Conservation (phyloP, 495 filamentous ascomycete genomes). For the Aspergillus indologenus region DNA sequence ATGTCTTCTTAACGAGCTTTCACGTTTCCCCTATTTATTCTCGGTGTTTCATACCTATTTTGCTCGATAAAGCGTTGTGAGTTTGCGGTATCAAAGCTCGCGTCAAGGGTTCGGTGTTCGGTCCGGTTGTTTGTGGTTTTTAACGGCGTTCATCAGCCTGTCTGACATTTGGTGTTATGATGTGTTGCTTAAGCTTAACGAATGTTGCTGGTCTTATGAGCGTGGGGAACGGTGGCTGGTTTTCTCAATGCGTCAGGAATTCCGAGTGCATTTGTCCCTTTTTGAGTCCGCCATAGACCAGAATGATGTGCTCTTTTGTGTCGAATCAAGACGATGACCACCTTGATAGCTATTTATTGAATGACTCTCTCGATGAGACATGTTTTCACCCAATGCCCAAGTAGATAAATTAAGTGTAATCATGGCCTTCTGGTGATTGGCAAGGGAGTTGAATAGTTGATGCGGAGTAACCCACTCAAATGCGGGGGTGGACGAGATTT, state of each 20-base stretch:
- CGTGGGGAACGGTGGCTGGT: conserved; percentile 1
- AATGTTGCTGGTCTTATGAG: conserved; percentile 9
- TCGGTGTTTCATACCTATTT: conserved; percentile 1
- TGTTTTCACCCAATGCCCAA: neutral
- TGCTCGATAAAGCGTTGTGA: neutral
- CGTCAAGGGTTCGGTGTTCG: conserved; percentile 1
- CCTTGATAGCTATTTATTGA: neutral
- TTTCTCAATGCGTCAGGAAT: conserved; percentile 1
- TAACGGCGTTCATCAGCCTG: neutral
- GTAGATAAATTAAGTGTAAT: no score
- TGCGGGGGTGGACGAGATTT: no score
- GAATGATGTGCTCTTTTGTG: conserved; percentile 2
- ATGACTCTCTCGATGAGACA: neutral
- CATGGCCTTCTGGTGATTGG: no score
- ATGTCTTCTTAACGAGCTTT: neutral
- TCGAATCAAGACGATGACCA: neutral
- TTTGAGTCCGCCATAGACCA: conserved; percentile 8
- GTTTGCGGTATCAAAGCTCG: neutral
- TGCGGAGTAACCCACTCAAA: no score
- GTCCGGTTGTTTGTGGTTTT: neutral
- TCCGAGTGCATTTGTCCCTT: conserved; percentile 1
- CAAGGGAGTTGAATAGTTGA: no score
- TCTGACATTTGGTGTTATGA: neutral
- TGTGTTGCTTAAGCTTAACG: neutral
- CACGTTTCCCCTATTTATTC: neutral